Base-by-base conservation (phyloP, 345 rosid species). In the Psidium friedrichsthalianum region DNA sequence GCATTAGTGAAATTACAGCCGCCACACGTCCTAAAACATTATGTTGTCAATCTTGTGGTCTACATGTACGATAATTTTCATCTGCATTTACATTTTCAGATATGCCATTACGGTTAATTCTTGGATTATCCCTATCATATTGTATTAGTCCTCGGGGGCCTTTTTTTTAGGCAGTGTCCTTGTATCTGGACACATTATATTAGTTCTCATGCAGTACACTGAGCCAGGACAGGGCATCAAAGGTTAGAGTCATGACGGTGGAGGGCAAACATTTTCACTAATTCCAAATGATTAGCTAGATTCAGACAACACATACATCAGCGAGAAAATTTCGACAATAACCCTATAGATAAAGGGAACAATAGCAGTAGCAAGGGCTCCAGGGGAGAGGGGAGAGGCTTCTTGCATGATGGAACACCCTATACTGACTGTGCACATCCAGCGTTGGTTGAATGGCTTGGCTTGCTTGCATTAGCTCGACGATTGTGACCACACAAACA, bases 381-480 rank as follows among this genome's bases (percentile, higher is more conserved):
- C n/a, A n/a, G n/a, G n/a, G n/a, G n/a, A 20, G 58, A 51, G 52
- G 74, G 40, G 49, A 54, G 56, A 51, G 40, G 69, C 21, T n/a
- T 69, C 47, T 69, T 2, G 80, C 80, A 36, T 69, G 80, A 69
- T 36, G 47, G 80, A 69, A 36, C 47, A 69, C 52, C 59, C 86
- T 84, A 83, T 78, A 84, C 85, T 54, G 86, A 47, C 22, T 61
- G 87, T 27, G 14, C 20, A 16, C 49, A 56, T 91, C 88, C 90
- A 64, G 76, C 92, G 51, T 85, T 14, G 91, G 90, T 85, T 90
- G 91, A 89, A 91, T 90, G 56, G 90, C 59, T 32, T 89, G 83
- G 88, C 88, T 88, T 90, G 51, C 86, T 91, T 76, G 85, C 51
- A 74, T 91, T 91, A 82, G 85, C 88, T 56, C 86, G 85, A n/a